A percentile compares a stretch with the other conserved stretches of the same genome.
Evolutionary conservation across 2,329 filamentous ascomycete species (phyloP).

Genomic region (Diaporthe longicolla): DNA sequence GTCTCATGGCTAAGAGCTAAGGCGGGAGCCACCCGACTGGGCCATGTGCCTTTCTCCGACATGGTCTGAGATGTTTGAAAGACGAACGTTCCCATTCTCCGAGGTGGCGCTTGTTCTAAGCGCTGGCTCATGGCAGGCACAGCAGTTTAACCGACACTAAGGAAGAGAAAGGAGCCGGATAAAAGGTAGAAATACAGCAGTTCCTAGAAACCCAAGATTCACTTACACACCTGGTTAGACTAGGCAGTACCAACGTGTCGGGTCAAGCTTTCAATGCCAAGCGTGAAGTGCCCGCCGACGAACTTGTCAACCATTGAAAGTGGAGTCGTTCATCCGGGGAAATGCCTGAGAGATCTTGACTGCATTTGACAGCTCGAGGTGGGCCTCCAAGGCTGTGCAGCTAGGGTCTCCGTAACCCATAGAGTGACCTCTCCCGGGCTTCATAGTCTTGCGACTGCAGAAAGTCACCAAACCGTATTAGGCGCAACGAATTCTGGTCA

Average conservation of each 20-base stretch:
- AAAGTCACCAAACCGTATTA: too few species aligned
- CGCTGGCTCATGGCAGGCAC: neutral
- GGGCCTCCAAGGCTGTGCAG: too few species aligned
- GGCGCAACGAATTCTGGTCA: neutral
- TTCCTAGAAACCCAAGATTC: neutral
- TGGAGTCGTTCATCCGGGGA: constrained; percentile 8
- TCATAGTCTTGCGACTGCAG: too few species aligned
- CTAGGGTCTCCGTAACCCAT: neutral
- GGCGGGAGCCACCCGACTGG: neutral
- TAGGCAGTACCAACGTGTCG: neutral
- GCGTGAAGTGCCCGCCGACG: neutral
- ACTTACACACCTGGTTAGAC: neutral
- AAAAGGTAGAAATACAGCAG: neutral
- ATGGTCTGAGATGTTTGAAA: neutral
- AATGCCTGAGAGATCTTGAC: constrained; percentile 10
- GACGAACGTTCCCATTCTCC: neutral
- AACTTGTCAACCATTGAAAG: neutral
- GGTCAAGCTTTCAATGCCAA: constrained; percentile 26
- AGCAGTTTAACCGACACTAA: constrained; percentile 1
- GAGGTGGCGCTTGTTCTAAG: constrained; percentile 7
- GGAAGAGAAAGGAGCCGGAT: neutral
- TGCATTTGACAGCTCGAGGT: constrained; percentile 10
- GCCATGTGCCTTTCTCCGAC: neutral
- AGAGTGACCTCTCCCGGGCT: too few species aligned
- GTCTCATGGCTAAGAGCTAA: too few species aligned